Evolutionary conservation across 1,284 basidiomycete genomes (phyloP), one percentile per base, ranked within the genome.

Genomic region (Trichosporon faecale): DNA sequence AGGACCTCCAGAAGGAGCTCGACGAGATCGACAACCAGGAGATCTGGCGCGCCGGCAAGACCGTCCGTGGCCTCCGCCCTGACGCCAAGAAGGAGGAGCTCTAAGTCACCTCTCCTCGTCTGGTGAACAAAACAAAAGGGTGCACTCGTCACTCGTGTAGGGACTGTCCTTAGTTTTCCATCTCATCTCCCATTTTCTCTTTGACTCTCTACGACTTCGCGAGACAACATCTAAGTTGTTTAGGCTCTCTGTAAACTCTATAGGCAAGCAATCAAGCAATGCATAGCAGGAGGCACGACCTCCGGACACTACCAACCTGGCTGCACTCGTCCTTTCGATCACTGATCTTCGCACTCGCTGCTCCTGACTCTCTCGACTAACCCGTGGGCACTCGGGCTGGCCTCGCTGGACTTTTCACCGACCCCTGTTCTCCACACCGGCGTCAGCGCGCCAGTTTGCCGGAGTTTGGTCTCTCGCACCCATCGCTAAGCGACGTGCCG

Each of bases 1-100:
- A 94, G 84, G 95, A 97, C 83, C 90, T 98, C 75, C 91, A 91
- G 77, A 91, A 90, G 87, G 96, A 99, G 86, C 89, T 97, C 73
- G 91, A 90, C 83, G 94, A 93, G 84, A 98, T 99, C 80, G 91
- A 98, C 85, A 79, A 80, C 76, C 83, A 84, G 76, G 96, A 99
- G 87, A 98, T 99, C 85, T 99, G 96, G 95, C 87, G 93, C 76
- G 95, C 95, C 76, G 94, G 92, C 87, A 85, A 83, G 88, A 84
- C 85, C 70, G 85, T 86, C 74, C 80, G 85, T 70, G 70, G 63
- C 63, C 83, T 85, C 74, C 76, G 82, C 77, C 81, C 81, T 71
- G 81, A 82, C 71, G 77, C 79, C 73, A 67, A 70, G 71, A 82
- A 80, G 78, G 79, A 80, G 70, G 79, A 81, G 70, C 74, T 81